These are phyloP conservation scores for Cutaneotrichosporon mucoides DNA, from an alignment of 1,284 basidiomycete genomes.

Conservation along the genomic window DNA sequence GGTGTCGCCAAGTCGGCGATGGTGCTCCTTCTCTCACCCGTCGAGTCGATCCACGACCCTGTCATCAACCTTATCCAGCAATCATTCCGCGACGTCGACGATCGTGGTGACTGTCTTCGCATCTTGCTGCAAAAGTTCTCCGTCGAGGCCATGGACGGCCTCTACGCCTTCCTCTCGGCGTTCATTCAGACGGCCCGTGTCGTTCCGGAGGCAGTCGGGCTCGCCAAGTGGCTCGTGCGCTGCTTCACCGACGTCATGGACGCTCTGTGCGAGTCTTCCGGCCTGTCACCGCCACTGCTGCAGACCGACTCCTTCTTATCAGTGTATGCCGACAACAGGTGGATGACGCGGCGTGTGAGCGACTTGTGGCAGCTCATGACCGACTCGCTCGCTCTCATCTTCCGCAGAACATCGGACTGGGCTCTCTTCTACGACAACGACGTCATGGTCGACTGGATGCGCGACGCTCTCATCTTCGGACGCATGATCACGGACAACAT, in stretches of 20 bases:
- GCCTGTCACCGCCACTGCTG: constrained; percentile 40
- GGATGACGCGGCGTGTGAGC: constrained; percentile 57
- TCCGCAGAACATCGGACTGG: constrained; percentile 76
- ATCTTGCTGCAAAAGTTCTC: constrained; percentile 65
- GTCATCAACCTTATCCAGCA: constrained; percentile 71
- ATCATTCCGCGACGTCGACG: constrained; percentile 80
- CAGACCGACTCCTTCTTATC: constrained; percentile 52
- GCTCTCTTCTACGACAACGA: constrained; percentile 69
- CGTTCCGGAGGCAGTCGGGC: constrained; percentile 75
- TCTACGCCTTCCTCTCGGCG: constrained; percentile 61
- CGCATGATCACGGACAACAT: constrained; percentile 76
- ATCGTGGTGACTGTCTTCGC: constrained; percentile 77
- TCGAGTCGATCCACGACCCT: constrained; percentile 65
- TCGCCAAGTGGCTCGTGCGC: constrained; percentile 80
- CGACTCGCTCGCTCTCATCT: constrained; percentile 71
- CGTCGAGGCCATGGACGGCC: constrained; percentile 62
- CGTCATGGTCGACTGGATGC: constrained; percentile 93
- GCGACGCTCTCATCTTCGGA: constrained; percentile 88
- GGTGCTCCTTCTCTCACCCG: constrained; percentile 72
- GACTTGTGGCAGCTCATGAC: constrained; percentile 80
- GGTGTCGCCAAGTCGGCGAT: constrained; percentile 57
- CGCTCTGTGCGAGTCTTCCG: constrained; percentile 67
- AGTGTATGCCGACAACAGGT: constrained; percentile 24
- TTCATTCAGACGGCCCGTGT: constrained; percentile 62
- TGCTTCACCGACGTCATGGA: constrained; percentile 90